phyloP scores from a whole-genome alignment of 148 eudicot species.

The Fagopyrum esculentum region DNA sequence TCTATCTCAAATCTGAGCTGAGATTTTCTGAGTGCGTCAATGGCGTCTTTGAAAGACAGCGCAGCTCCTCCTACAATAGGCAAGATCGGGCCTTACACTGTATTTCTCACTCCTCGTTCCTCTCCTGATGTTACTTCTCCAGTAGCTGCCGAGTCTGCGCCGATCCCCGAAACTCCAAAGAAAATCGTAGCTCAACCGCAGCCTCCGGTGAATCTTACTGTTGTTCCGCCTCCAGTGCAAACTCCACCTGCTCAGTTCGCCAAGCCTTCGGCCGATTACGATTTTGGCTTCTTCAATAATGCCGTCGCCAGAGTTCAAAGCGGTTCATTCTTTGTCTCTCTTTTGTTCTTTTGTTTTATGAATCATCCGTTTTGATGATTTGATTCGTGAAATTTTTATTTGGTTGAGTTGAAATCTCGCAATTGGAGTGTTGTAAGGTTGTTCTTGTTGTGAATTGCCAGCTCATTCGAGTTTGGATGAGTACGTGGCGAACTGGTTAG shows the following conservation, averaged over 20 bases:
- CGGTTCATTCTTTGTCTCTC: slow-evolving; percentile 30
- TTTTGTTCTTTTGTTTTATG: not conserved
- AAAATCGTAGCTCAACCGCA: slow-evolving; percentile 22
- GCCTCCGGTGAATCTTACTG: slow-evolving; percentile 11
- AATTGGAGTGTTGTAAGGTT: not conserved
- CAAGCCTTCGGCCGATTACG: slow-evolving; percentile 24
- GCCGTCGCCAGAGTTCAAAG: slow-evolving; percentile 64
- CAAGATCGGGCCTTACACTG: slow-evolving; percentile 95
- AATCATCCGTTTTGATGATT: not conserved
- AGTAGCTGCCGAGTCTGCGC: not conserved
- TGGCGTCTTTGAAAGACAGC: slow-evolving; percentile 29
- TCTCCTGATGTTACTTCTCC: slow-evolving; percentile 14
- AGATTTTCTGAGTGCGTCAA: not conserved
- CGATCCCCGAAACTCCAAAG: slow-evolving; percentile 25
- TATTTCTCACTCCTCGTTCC: slow-evolving; percentile 77
- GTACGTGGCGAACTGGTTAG: slow-evolving; percentile 86
- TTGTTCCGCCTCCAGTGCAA: slow-evolving; percentile 42
- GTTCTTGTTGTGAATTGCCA: slow-evolving; percentile 15
- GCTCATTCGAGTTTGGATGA: slow-evolving; percentile 93
- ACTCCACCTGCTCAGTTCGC: slow-evolving; percentile 61
- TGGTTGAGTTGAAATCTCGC: not conserved
- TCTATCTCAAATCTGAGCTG: slow-evolving; percentile 6
- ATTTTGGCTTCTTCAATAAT: slow-evolving; percentile 55
- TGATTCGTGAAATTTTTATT: slow-evolving; percentile 8
- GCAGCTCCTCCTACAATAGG: slow-evolving; percentile 70